Base-by-base conservation (phyloP, 1,139 yeast genomes). In the Kazachstania sp. region DNA sequence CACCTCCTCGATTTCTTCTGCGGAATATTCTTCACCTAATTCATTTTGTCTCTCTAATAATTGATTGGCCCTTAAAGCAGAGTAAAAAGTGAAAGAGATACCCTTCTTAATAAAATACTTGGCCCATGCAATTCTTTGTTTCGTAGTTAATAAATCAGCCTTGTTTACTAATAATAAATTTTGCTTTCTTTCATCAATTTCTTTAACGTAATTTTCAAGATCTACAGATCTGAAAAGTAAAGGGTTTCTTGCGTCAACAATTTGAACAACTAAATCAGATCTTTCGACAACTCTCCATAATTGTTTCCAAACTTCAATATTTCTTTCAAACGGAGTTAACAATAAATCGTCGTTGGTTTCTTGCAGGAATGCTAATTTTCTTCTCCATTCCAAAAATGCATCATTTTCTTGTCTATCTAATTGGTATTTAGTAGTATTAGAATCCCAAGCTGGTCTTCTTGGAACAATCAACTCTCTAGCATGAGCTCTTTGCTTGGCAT, bases 261-360 rank as follows among this genome's bases (percentile, higher is more conserved):
- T 94, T 65, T 94, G 99, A 4, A 94, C 97, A 42, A 94, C 79
- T 58, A 94, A 74, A 67, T 92, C 97, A 43, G 94, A 85, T 63
- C 98, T 78, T 66, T 94, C 99, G 16, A 90, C 87, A 45, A 94
- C 99, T 69, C 99, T 77, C 99, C 99, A 94, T 56, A 94, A 72
- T 68, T 94, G 99, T 65, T 94, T 81, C 99, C 99, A 94, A 51
- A 94, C 97, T 71, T 92, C 97, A 56, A 94, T 74, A 64, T 94
- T 94, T 68, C 98, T 79, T 70, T 94, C 99, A 64, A 92, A 94
- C 1, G 99, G 99, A 0, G 99, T 94, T 65, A 94, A 74, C 52
- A 90, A 71, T 58, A 94, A 72, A 64, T 92, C 96, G 39, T 74
- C 70, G 47, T 70, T 65, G 54, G 78, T 79, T 63, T 92, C 96